A percentile compares a stretch with the other conserved stretches of the same genome.
phyloP scores from a whole-genome alignment of 2,329 filamentous ascomycete genomes.

The Hymenoscyphus occultus region DNA sequence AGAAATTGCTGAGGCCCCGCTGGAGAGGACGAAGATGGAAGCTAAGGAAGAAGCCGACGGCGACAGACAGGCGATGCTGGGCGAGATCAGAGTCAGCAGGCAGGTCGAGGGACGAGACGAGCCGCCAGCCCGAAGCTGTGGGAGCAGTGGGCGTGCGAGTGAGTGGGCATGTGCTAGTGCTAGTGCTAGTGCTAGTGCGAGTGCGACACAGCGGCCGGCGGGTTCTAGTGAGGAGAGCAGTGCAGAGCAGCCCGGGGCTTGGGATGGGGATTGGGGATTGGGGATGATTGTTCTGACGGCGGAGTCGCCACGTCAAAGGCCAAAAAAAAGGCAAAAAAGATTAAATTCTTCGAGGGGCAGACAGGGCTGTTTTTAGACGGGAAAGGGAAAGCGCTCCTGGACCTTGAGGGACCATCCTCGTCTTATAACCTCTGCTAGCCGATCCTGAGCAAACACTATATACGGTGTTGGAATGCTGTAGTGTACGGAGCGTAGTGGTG shows the following conservation, averaged over 20 bases:
- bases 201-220: no score
- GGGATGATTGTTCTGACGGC: no score
- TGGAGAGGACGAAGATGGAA: slow-evolving; percentile 1
- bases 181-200: no score
- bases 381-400: neutral
- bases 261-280: no score
- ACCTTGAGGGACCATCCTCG: neutral
- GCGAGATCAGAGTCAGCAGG: neutral
- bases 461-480: no score
- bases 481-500: no score
- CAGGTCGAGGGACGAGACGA: neutral
- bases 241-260: no score
- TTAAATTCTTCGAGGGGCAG: neutral
- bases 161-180: no score
- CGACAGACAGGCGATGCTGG: slow-evolving; percentile 1
- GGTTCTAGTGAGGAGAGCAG: no score
- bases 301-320: neutral
- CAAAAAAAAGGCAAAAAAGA: neutral
- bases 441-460: no score
- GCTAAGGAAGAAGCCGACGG: neutral
- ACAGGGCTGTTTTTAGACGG: neutral
- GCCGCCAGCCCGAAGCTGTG: neutral
- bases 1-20: neutral
- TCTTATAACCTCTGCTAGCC: neutral
- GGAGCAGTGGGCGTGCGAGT: neutral